phyloP scores from a whole-genome alignment of 495 filamentous ascomycete species.

The Aspergillus homomorphus region DNA sequence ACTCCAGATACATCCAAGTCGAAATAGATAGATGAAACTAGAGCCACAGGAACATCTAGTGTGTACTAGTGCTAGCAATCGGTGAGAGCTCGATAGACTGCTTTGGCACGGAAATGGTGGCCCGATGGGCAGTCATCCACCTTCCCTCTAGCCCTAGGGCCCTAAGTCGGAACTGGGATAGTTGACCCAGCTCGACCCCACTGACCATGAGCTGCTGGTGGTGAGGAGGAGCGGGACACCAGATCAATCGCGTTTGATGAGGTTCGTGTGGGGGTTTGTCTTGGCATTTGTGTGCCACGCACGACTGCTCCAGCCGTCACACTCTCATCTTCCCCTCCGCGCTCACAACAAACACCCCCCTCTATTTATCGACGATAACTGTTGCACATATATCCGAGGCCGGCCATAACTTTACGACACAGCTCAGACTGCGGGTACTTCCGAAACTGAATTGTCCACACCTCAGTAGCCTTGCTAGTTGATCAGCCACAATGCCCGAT shows the following conservation, averaged over 20 bases:
- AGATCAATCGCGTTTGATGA: slow-evolving; percentile 1
- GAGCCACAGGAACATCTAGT: background rate
- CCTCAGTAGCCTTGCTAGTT: background rate
- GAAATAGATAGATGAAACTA: background rate
- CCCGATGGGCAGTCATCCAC: background rate
- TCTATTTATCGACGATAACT: background rate
- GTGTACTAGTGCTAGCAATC: background rate
- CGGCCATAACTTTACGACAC: background rate
- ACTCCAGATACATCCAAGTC: background rate
- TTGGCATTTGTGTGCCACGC: slow-evolving; percentile 1
- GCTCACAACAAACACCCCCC: too few relatives aligned
- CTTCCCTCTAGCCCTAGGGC: background rate
- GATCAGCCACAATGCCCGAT: slow-evolving; percentile 27
- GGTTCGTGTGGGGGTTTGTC: slow-evolving; percentile 3
- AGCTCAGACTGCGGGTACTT: slow-evolving; percentile 2
- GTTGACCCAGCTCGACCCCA: slow-evolving; percentile 1
- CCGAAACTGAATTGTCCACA: slow-evolving; percentile 3
- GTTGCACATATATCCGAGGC: slow-evolving; percentile 1
- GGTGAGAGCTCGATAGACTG: background rate
- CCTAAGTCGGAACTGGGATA: background rate
- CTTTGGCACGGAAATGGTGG: slow-evolving; percentile 1
- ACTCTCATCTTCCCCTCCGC: background rate
- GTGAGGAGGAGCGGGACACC: background rate
- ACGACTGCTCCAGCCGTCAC: background rate
- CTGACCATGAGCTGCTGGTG: slow-evolving; percentile 1